These are phyloP conservation scores for Pyrus betulifolia DNA, from an alignment of 306 rosid species.

Conservation along the genomic window DNA sequence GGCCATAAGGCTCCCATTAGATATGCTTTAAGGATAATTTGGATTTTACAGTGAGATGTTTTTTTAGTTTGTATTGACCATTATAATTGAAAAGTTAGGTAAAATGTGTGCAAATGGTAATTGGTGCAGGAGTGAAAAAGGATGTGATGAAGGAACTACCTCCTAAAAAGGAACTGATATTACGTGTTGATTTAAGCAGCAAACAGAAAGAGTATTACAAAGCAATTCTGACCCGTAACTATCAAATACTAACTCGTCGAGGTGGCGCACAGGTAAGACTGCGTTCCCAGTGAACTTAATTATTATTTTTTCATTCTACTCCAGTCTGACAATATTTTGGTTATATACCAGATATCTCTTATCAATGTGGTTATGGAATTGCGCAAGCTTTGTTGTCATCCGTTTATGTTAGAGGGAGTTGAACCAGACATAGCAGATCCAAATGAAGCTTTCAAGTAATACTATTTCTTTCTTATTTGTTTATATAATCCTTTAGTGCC, in stretches of 20 bases:
- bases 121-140: constrained; percentile 88
- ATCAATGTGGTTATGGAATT: constrained; percentile 98
- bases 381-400: constrained; percentile 96
- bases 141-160: constrained; percentile 99
- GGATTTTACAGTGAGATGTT: neutral
- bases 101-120: constrained; percentile 8
- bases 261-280: constrained; percentile 91
- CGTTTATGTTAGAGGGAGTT: constrained; percentile 97
- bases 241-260: constrained; percentile 88
- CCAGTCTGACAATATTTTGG: constrained; percentile 10
- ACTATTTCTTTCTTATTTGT: neutral
- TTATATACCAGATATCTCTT: constrained; percentile 75
- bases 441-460: constrained; percentile 69
- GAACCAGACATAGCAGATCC: constrained; percentile 86
- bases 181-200: constrained; percentile 87
- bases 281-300: constrained; percentile 2
- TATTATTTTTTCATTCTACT: neutral
- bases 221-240: constrained; percentile 96
- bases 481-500: constrained; percentile 1
- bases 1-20: too few species aligned
- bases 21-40: neutral
- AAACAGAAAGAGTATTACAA: constrained; percentile 95
- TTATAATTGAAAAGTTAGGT: neutral
- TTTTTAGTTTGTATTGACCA: neutral
- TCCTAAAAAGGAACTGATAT: constrained; percentile 94